A percentile compares a stretch with the other conserved stretches of the same genome.
Conservation (phyloP, 495 filamentous ascomycete genomes). For the Aspergillus leporis region DNA sequence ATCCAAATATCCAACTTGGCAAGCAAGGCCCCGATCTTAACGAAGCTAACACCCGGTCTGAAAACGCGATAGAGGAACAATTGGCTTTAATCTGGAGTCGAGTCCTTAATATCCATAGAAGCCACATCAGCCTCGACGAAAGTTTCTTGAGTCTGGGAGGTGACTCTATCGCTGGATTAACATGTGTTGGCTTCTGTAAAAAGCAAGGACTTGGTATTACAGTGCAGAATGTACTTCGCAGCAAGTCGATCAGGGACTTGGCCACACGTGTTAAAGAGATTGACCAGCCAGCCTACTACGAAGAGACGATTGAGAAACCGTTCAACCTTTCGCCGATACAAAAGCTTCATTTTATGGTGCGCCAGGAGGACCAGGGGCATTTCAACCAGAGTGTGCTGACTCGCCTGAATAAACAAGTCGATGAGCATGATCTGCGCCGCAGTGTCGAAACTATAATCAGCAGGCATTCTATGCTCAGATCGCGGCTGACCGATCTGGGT, state of each 20-base stretch:
- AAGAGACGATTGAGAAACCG: conserved; percentile 44
- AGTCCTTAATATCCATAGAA: conserved; percentile 51
- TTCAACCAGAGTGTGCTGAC: conserved; percentile 74
- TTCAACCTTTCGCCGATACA: conserved; percentile 75
- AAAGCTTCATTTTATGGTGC: conserved; percentile 62
- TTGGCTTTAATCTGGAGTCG: conserved; percentile 49
- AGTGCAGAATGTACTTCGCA: conserved; percentile 52
- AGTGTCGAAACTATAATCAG: conserved; percentile 59
- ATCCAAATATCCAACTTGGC: conserved; percentile 23
- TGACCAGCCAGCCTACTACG: conserved; percentile 30
- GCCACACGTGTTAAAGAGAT: conserved; percentile 36
- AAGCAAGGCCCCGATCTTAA: not conserved
- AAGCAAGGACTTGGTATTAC: conserved; percentile 54
- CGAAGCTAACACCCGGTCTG: conserved; percentile 21
- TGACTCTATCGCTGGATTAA: conserved; percentile 72
- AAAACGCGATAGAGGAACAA: conserved; percentile 36
- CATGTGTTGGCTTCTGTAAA: conserved; percentile 54
- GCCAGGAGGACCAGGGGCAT: conserved; percentile 57
- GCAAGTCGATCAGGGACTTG: conserved; percentile 47
- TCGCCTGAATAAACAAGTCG: conserved; percentile 51
- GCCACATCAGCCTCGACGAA: conserved; percentile 51
- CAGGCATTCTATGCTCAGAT: conserved; percentile 73
- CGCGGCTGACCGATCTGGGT: conserved; percentile 52
- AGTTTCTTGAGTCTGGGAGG: conserved; percentile 66
- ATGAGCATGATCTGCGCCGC: conserved; percentile 46